Evolutionary conservation across 345 rosid genomes (phyloP), one percentile per base, ranked within the genome.

Genomic region (Brassica juncea): DNA sequence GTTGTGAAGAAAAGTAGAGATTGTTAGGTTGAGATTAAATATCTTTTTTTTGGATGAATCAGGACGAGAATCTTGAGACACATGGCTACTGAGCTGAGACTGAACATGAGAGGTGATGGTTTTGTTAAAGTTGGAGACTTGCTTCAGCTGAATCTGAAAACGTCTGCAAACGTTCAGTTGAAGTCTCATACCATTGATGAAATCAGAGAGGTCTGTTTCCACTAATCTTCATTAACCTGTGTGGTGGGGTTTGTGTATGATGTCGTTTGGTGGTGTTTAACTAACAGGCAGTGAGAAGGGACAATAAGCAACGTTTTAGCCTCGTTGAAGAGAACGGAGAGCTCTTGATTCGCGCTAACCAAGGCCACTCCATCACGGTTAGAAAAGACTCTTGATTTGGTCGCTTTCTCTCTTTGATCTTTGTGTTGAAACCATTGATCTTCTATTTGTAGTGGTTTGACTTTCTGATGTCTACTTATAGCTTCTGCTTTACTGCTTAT

Each of bases 281-380:
- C 9, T 80, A 79, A 6, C 67, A 92, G 97, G 97, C 92, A 42
- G 97, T 91, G 65, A 84, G 95, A 82, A 89, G 75, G 77, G 99
- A 94, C 79, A 94, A 89, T 70, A 94, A 94, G 81, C 97, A 91
- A 80, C 85, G 98, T 16, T 87, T 94, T 72, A 84, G 92, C 70
- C 93, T 94, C 10, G 31, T 87, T 23, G 97, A 89, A 80, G 98
- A 92, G 77, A 81, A 86, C 14, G 95, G 88, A n/a, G 94, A 89
- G 81, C 88, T 91, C 83, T 74, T 88, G 55, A 89, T 92, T 35
- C 99, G 95, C 32, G 99, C 97, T 65, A 94, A 94, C 83, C 99
- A 92, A 88, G 99, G 99, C 49, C 99, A 94, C 78, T 86, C 99
- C 0, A 70, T 94, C 63, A 81, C 77, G 87, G 95, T 92, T 75